A percentile compares a stretch with the other conserved stretches of the same genome.
Conservation (phyloP, 2,329 filamentous ascomycete genomes). For the Samsoniella hepiali region DNA sequence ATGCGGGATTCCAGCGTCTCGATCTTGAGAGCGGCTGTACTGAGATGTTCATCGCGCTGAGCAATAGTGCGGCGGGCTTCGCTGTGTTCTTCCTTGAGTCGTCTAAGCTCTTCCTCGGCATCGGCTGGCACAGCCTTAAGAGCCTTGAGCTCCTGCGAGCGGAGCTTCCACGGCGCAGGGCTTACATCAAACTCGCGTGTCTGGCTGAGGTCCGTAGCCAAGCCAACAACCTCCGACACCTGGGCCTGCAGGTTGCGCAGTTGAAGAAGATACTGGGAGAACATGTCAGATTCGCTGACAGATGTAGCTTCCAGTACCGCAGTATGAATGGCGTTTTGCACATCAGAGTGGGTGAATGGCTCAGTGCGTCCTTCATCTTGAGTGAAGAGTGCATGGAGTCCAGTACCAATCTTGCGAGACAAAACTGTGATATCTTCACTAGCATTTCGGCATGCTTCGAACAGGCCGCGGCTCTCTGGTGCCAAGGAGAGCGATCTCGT, state of each 20-base stretch:
- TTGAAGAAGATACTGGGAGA: constrained; percentile 65
- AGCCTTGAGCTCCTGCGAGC: constrained; percentile 77
- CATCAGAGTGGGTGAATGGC: constrained; percentile 63
- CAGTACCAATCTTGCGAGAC: constrained; percentile 63
- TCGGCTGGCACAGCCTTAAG: constrained; percentile 78
- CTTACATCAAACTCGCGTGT: constrained; percentile 76
- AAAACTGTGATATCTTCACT: constrained; percentile 65
- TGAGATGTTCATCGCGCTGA: constrained; percentile 75
- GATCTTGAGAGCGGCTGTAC: constrained; percentile 86
- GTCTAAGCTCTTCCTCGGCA: constrained; percentile 78
- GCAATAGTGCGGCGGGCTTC: constrained; percentile 71
- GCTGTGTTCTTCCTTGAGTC: constrained; percentile 74
- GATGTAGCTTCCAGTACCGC: constrained; percentile 48
- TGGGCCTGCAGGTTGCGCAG: constrained; percentile 62
- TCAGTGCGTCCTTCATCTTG: constrained; percentile 69
- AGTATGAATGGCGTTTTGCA: constrained; percentile 60
- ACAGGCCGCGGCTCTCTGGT: constrained; percentile 63
- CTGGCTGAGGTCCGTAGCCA: constrained; percentile 67
- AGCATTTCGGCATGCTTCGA: constrained; percentile 65
- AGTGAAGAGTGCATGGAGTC: constrained; percentile 60
- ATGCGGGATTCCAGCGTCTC: constrained; percentile 87
- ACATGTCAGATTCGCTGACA: constrained; percentile 62
- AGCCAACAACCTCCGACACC: constrained; percentile 66
- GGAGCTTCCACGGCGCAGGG: constrained; percentile 76
- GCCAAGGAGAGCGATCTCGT: constrained; percentile 70